Base-by-base conservation (phyloP, 768 basidiomycete species). In the Steccherinum ochraceum region DNA sequence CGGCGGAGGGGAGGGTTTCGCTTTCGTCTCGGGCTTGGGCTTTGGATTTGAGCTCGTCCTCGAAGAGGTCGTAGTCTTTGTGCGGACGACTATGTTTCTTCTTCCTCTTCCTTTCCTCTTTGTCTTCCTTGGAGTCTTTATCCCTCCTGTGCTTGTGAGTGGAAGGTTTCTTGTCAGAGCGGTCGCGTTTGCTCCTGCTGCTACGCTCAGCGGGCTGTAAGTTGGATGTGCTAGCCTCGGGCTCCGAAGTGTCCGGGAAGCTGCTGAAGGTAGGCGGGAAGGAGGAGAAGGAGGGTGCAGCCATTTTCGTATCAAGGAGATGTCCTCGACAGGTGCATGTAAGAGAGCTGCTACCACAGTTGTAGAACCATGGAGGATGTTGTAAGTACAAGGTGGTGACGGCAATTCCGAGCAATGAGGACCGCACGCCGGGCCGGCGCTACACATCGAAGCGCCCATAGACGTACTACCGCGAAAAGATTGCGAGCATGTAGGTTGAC, bases 251-350 rank as follows among this genome's bases (percentile, higher is more conserved):
- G 48, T 84, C 80, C 27, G 86, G 85, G 63, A 89, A 88, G 23
- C 85, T 85, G 12, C 75, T 62, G 63, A 88, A 89, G 1, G 82
- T 80, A 1, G 81, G 80, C 24, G 82, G 75, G 60, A 84, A 76
- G 3, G 80, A 81, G 2, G 76, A 74, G 64, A 81, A 83, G 3
- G 83, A 80, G 45, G 80, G 77, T 26, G 77, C 65, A 57, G 76
- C 68, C 77, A 82, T 74, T 25, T 49, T 61, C 53, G 53, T n/a
- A n/a, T n/a, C n/a, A n/a, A n/a, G n/a, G n/a, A n/a, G n/a, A n/a
- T n/a, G n/a, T n/a, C n/a, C n/a, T n/a, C n/a, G n/a, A n/a, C n/a
- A n/a, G n/a, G 23, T 30, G 48, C 19, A 24, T 49, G 3, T 30
- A 30, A 48, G 40, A 39, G 23, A 49, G 35, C 12, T 26, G n/a